Base-by-base conservation (phyloP, 768 basidiomycete genomes). In the Fomitopsis serialis region DNA sequence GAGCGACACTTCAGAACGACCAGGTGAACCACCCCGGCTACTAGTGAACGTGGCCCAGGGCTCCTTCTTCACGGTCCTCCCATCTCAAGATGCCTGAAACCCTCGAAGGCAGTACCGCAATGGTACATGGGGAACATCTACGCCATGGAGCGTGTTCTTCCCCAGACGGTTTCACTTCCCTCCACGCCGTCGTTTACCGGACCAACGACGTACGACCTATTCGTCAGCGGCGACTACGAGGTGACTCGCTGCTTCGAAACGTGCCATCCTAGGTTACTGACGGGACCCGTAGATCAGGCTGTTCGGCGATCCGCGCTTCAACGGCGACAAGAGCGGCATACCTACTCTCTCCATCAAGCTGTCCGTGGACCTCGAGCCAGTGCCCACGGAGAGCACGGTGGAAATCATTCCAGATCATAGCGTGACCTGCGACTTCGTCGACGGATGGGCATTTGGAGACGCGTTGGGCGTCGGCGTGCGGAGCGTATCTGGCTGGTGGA, bases 41-140 rank as follows among this genome's bases (percentile, higher is more conserved):
- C 72, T 75, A 2, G 72, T 89, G 1, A 74, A 85, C 29, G 72
- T 93, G 11, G 67, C 78, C 10, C 87, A 86, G 61, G 91, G 81
- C 0, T 84, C 90, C 2, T 92, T 87, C 65, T 90, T 92, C 62
- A 72, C 89, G 7, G 63, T 96, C 42, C 58, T 87, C 12, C 84
- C 87, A 11, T 60, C 19, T 4, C 15, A 32, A 1, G 10, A 37
- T n/a, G 25, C 2, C 2, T 22, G 63, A 11, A 50, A 67, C 29
- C 50, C 21, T n/a, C 48, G 60, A 12, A 45, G 45, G 2, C 48
- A 63, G 3, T 22, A 59, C 73, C 74, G 5, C 69, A 78, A 63
- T 96, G 92, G 92, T 78, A 86, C 65, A 69, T 80, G n/a, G 92
- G 91, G 32, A 91, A 96, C 64, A 83, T 96, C n/a, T 96, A 96